Base-by-base conservation (phyloP, 2,329 filamentous ascomycete species). In the Microdochium bolleyi region DNA sequence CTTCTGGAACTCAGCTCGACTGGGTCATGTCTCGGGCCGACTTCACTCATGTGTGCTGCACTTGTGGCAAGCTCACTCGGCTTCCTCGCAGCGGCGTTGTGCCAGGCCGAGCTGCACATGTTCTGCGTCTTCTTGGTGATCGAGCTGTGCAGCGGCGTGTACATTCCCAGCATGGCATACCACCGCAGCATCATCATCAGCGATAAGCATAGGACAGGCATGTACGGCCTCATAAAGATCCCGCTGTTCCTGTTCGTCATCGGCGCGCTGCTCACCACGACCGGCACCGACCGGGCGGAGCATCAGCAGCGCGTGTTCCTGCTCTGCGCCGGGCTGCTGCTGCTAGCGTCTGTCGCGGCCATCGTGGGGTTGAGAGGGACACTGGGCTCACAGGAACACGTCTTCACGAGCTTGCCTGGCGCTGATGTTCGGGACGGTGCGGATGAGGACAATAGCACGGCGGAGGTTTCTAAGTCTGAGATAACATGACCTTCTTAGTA, bases 181-280 rank as follows among this genome's bases (percentile, higher is more conserved):
- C 57, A 64, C 51, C 62, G 67, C 3, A 61, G 65, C 21, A 53
- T 59, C 21, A 52, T 68, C 9, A 62, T 68, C 5, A 52, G 58
- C 25, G 63, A 66, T 25, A 60, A 57, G 19, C 58, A 60, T 19
- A 58, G 65, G 25, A 60, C 66, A 10, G 58, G 61, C 14, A 49
- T 65, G 5, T 68, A 68, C 48, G 64, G 65, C 3, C 41, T 67
- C 50, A 69, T 68, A 58, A 62, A 64, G 46, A 70, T 84, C 14
- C 81, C 82, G 11, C 64, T 85, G 55, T 84, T 84, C 60, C 56
- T 78, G 16, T 80, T 82, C 58, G 77, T 83, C 1, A 73, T 81
- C 10, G 65, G 73, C 5, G 73, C 76, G 13, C 61, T 82, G 52
- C 19, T 10, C 37, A 41, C 37, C 37, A 41, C 37, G 37, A 41